Evolutionary conservation across 2,329 filamentous ascomycete species (phyloP).

Genomic region (Didymella glomerata): DNA sequence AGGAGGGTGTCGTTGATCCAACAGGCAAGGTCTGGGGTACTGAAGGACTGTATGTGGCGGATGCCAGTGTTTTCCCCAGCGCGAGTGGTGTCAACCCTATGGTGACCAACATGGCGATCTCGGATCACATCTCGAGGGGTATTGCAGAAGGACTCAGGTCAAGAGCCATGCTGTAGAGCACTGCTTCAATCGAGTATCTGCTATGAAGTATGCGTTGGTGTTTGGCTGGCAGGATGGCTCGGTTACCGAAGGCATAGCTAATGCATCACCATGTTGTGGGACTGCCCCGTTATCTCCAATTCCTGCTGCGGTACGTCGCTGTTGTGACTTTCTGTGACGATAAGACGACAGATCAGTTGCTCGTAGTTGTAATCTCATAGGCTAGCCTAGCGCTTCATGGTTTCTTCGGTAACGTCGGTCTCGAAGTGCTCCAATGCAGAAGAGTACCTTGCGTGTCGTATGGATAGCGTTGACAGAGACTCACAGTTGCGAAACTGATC

Average conservation of each 20-base stretch:
- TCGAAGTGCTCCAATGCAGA: neutral
- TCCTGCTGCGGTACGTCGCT: neutral
- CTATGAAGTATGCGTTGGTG: neutral
- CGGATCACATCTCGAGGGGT: constrained; percentile 48
- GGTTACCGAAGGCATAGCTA: constrained; percentile 5
- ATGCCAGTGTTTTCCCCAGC: constrained; percentile 78
- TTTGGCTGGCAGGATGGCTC: neutral
- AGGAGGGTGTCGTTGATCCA: constrained; percentile 56
- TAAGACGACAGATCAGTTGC: neutral
- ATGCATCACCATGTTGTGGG: neutral
- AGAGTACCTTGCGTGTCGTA: neutral
- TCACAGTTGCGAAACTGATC: neutral
- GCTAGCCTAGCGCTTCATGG: neutral
- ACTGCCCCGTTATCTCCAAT: neutral
- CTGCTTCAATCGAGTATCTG: neutral
- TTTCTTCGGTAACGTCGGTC: neutral
- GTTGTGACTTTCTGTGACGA: constrained; percentile 2
- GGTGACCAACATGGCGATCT: constrained; percentile 72
- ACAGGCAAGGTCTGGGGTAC: constrained; percentile 67
- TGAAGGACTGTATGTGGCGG: constrained; percentile 72
- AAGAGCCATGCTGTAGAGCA: constrained; percentile 21
- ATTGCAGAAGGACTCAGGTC: constrained; percentile 38
- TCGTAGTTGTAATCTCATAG: neutral
- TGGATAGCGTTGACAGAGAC: neutral
- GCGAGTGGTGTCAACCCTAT: constrained; percentile 85